phyloP scores from a whole-genome alignment of 2,329 filamentous ascomycete species.

The Cladosporium sphaerospermum region DNA sequence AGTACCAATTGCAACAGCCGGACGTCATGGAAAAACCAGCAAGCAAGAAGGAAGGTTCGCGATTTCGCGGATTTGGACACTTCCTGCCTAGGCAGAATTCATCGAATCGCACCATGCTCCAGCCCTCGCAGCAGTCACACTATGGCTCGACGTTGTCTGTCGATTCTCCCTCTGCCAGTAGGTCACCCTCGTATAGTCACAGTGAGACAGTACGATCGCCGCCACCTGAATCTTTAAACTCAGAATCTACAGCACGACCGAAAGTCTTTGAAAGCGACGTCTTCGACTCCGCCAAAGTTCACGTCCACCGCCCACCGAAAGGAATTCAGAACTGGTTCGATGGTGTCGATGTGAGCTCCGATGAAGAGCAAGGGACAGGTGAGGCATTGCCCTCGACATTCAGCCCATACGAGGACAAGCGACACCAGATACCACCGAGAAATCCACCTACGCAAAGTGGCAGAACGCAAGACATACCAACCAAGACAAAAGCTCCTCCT shows the following conservation, averaged over 20 bases:
- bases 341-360: slow-evolving; percentile 31
- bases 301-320: slow-evolving; percentile 42
- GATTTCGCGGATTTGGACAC: slow-evolving; percentile 8
- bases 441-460: not conserved
- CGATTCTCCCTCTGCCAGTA: slow-evolving; percentile 3
- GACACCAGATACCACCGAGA: not conserved
- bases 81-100: slow-evolving; percentile 4
- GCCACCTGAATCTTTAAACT: slow-evolving; percentile 6
- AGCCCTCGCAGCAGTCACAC: slow-evolving; percentile 22
- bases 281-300: slow-evolving; percentile 42
- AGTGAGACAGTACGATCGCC: slow-evolving; percentile 1
- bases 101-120: slow-evolving; percentile 11
- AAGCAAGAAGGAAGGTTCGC: slow-evolving; percentile 20
- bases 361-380: slow-evolving; percentile 17
- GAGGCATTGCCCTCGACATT: slow-evolving; percentile 17
- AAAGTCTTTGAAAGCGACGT: slow-evolving; percentile 32
- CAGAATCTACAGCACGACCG: slow-evolving; percentile 12
- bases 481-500: not conserved
- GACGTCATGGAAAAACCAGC: slow-evolving; percentile 4
- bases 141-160: slow-evolving; percentile 3
- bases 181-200: slow-evolving; percentile 5
- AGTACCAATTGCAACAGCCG: slow-evolving; percentile 5
- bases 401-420: slow-evolving; percentile 11
- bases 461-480: not conserved
- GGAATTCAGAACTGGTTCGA: slow-evolving; percentile 49